Percentiles rank a stretch among this genome's conserved stretches.
Conservation (phyloP, 805 yeast genomes). For the Candida nitratophila region DNA sequence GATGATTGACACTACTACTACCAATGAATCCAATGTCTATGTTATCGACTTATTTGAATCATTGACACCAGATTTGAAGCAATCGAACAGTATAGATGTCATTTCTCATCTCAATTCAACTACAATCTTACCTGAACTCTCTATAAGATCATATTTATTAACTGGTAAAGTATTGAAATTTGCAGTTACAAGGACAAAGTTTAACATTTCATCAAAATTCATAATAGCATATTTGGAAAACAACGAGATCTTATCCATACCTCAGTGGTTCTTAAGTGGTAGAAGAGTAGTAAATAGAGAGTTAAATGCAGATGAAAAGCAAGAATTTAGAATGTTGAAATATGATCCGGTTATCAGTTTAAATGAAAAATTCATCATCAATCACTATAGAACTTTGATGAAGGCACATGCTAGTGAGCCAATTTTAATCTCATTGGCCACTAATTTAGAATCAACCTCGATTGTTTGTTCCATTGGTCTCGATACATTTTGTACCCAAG, state of each 20-base stretch:
- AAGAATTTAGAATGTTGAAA: conserved; percentile 51
- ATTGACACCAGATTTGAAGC: conserved; percentile 39
- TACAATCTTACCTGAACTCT: conserved; percentile 38
- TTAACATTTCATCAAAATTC: conserved; percentile 63
- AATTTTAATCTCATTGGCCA: conserved; percentile 40
- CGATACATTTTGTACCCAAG: conserved; percentile 72
- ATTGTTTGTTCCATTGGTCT: conserved; percentile 57
- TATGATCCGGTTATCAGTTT: conserved; percentile 58
- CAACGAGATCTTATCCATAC: conserved; percentile 64
- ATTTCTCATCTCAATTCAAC: conserved; percentile 17
- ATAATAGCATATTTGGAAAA: conserved; percentile 49
- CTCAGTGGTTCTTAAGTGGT: conserved; percentile 61
- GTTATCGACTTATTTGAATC: conserved; percentile 81
- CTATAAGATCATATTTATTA: conserved; percentile 49
- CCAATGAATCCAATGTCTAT: conserved; percentile 46
- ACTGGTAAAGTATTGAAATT: conserved; percentile 52
- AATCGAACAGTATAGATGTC: conserved; percentile 2
- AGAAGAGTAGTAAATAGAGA: conserved; percentile 56
- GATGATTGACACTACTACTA: conserved; percentile 43
- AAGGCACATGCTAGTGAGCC: conserved; percentile 11
- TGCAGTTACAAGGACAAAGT: conserved; percentile 48
- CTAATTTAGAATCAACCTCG: conserved; percentile 77
- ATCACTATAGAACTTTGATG: conserved; percentile 43
- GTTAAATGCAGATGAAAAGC: conserved; percentile 43
- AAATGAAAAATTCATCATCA: conserved; percentile 40